These are phyloP conservation scores for Coemansia aciculifera DNA, from an alignment of 192 early-diverging fungal species.

Conservation along the genomic window DNA sequence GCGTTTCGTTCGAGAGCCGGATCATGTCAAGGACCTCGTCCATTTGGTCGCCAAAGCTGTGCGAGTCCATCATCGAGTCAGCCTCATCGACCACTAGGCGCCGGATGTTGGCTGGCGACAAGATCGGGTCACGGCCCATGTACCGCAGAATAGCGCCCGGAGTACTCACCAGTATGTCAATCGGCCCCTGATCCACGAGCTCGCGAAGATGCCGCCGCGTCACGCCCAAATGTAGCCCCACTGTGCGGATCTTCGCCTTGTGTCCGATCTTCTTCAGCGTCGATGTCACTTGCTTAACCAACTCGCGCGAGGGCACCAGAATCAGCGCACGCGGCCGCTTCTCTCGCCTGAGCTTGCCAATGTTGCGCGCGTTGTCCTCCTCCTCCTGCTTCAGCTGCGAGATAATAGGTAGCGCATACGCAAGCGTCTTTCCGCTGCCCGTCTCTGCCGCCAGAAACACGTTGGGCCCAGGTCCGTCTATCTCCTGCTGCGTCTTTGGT, in stretches of 20 bases:
- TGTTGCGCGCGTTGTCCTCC: constrained; percentile 10
- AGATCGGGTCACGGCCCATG: constrained; percentile 53
- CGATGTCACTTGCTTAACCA: constrained; percentile 75
- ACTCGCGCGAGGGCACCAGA: constrained; percentile 84
- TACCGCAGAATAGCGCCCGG: constrained; percentile 68
- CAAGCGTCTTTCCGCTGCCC: constrained; percentile 89
- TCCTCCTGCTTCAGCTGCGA: constrained; percentile 73
- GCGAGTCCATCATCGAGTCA: constrained; percentile 84
- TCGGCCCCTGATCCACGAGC: constrained; percentile 59
- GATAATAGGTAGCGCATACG: constrained; percentile 81
- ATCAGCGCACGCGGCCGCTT: constrained; percentile 81
- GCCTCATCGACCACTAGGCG: constrained; percentile 91
- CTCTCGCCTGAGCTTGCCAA: constrained; percentile 59
- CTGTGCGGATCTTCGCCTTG: constrained; percentile 63
- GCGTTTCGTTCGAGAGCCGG: constrained; percentile 38
- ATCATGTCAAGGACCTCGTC: constrained; percentile 57
- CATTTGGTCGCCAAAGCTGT: constrained; percentile 72
- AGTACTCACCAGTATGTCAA: constrained; percentile 85
- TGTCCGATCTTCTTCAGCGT: constrained; percentile 76
- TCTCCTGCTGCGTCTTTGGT: constrained; percentile 8
- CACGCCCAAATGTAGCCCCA: constrained; percentile 61
- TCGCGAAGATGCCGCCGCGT: constrained; percentile 52
- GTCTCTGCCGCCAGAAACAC: constrained; percentile 86
- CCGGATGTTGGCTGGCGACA: constrained; percentile 63
- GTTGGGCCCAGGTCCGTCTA: constrained; percentile 23